Evolutionary conservation across 2,329 filamentous ascomycete genomes (phyloP).

Genomic region (Zasmidium cellare): DNA sequence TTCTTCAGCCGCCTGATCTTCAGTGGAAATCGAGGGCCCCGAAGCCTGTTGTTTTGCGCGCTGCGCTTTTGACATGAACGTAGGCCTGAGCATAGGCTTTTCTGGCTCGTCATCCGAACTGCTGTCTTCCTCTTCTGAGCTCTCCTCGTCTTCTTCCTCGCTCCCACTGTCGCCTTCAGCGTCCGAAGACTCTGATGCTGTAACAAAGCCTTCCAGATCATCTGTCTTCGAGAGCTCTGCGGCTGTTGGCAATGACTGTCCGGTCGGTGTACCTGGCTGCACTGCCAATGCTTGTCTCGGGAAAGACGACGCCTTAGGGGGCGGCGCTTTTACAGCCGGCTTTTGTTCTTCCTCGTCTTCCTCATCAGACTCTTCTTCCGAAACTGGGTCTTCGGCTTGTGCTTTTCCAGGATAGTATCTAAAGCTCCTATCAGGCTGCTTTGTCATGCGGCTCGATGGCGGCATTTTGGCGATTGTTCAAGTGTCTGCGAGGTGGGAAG

Average conservation of each 20-base stretch:
- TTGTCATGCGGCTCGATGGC: constrained; percentile 79
- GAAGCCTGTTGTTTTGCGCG: constrained; percentile 45
- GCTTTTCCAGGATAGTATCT: constrained; percentile 86
- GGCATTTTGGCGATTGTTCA: constrained; percentile 49
- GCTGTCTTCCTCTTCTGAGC: constrained; percentile 59
- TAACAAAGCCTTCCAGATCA: constrained; percentile 58
- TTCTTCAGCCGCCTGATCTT: constrained; percentile 49
- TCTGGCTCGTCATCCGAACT: constrained; percentile 60
- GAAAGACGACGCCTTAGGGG: constrained; percentile 49
- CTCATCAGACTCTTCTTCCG: constrained; percentile 45
- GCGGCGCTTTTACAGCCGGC: constrained; percentile 38
- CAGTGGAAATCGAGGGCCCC: constrained; percentile 34
- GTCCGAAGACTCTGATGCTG: constrained; percentile 48
- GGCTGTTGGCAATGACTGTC: constrained; percentile 29
- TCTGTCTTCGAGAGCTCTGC: constrained; percentile 32
- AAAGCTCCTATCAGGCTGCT: constrained; percentile 77
- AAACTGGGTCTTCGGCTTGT: constrained; percentile 50
- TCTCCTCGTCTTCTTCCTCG: constrained; percentile 42
- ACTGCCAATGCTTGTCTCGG: constrained; percentile 41
- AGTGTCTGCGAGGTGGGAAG: background rate
- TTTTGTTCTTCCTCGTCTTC: constrained; percentile 50
- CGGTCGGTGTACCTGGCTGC: constrained; percentile 37
- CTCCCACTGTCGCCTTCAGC: constrained; percentile 37
- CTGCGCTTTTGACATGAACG: constrained; percentile 65
- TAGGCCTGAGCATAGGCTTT: constrained; percentile 62